phyloP scores from a whole-genome alignment of 805 yeast genomes.

The Kuraishia capsulata region DNA sequence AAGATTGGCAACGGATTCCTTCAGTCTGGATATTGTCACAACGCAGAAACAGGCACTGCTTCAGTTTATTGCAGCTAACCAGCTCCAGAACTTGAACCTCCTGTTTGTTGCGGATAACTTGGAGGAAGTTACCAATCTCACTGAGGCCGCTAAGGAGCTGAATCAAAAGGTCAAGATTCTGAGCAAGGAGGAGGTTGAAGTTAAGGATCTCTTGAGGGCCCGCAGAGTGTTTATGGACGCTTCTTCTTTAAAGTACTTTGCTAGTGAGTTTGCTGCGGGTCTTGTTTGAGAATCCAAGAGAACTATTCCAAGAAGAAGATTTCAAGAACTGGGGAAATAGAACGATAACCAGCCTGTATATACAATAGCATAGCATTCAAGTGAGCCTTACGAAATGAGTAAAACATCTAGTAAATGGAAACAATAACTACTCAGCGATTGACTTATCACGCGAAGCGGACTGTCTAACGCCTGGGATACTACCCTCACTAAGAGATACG shows the following conservation, averaged over 20 bases:
- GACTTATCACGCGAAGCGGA: too few species aligned
- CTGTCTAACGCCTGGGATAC: too few species aligned
- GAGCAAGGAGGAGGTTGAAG: conserved; percentile 70
- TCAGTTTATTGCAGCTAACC: conserved; percentile 35
- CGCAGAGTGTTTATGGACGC: conserved; percentile 66
- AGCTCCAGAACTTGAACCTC: conserved; percentile 41
- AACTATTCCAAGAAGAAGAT: too few species aligned
- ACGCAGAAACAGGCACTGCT: conserved; percentile 19
- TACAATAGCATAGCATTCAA: too few species aligned
- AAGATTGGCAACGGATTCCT: conserved; percentile 15
- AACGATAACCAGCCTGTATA: too few species aligned
- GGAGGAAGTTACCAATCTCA: conserved; percentile 38
- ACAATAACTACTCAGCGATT: too few species aligned
- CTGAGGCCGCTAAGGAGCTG: conserved; percentile 44
- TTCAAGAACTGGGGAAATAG: too few species aligned
- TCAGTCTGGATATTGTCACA: conserved; percentile 17
- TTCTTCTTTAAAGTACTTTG: conserved; percentile 59
- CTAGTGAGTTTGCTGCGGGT: conserved; percentile 19
- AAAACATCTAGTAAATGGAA: too few species aligned
- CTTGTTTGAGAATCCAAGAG: conserved; percentile 8
- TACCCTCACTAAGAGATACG: too few species aligned
- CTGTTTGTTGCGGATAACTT: conserved; percentile 57
- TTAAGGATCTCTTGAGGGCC: conserved; percentile 77
- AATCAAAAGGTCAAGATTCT: conserved; percentile 52
- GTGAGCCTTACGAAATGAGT: too few species aligned